These are phyloP conservation scores for apple (Malus domestica) DNA, from an alignment of 306 rosid species.

Conservation along the genomic window ASM211411v1 NC_041795.1:15356001-15356500, in stretches of 20 bases:
- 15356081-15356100: neutral
- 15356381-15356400: slow-evolving; percentile 61
- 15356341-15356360: slow-evolving; percentile 51
- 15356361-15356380: slow-evolving; percentile 85
- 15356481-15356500: slow-evolving; percentile 71
- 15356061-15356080: neutral
- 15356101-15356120: neutral
- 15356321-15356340: slow-evolving; percentile 57
- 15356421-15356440: slow-evolving; percentile 62
- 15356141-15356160: neutral
- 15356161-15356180: neutral
- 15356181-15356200: slow-evolving; percentile 82
- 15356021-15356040: neutral
- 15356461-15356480: slow-evolving; percentile 90
- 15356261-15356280: slow-evolving; percentile 61
- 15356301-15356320: slow-evolving; percentile 90
- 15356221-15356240: slow-evolving; percentile 94
- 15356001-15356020: neutral
- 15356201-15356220: slow-evolving; percentile 75
- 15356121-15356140: neutral
- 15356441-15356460: slow-evolving; percentile 72
- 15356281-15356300: slow-evolving; percentile 87
- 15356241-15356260: slow-evolving; percentile 69
- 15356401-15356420: slow-evolving; percentile 73
- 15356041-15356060: neutral